A percentile compares a stretch with the other conserved stretches of the same genome.
These are phyloP conservation scores for Trichoderma sp. DNA, from an alignment of 2,329 filamentous ascomycete species.

Conservation along the genomic window DNA sequence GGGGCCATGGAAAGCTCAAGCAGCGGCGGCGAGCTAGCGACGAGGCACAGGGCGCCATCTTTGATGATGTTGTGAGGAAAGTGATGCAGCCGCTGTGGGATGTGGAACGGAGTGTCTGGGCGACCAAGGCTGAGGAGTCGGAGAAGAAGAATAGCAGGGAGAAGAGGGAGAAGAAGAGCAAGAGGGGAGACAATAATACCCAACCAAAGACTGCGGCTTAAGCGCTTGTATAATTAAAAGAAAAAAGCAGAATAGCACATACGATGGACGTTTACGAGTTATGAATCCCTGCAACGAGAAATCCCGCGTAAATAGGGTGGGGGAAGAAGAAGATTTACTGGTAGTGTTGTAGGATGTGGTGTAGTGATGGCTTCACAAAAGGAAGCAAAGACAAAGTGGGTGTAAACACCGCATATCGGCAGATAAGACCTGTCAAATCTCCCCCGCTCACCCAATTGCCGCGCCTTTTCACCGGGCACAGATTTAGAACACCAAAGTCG, in stretches of 20 bases:
- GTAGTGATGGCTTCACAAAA: background rate
- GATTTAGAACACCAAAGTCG: background rate
- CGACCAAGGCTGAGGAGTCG: constrained; percentile 11
- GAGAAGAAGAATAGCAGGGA: background rate
- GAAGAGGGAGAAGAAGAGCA: background rate
- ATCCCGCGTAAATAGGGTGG: background rate
- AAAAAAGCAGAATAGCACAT: background rate
- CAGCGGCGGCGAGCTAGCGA: constrained; percentile 46
- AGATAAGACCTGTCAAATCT: background rate
- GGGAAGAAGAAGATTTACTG: background rate
- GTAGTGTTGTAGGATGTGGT: too few relatives aligned
- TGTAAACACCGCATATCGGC: background rate
- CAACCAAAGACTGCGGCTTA: background rate
- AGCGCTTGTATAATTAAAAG: background rate
- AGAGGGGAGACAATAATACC: background rate
- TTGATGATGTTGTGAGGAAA: constrained; percentile 47
- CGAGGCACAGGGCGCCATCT: background rate
- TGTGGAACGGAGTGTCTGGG: constrained; percentile 74
- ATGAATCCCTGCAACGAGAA: background rate
- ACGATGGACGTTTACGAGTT: background rate
- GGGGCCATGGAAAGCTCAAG: constrained; percentile 22
- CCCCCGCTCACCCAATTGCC: background rate
- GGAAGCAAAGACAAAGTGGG: background rate
- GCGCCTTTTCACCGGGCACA: background rate
- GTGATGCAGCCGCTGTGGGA: constrained; percentile 60